Evolutionary conservation across 2,329 filamentous ascomycete species (phyloP), one percentile per base, ranked within the genome.

Genomic region (Teratosphaeria destructans): DNA sequence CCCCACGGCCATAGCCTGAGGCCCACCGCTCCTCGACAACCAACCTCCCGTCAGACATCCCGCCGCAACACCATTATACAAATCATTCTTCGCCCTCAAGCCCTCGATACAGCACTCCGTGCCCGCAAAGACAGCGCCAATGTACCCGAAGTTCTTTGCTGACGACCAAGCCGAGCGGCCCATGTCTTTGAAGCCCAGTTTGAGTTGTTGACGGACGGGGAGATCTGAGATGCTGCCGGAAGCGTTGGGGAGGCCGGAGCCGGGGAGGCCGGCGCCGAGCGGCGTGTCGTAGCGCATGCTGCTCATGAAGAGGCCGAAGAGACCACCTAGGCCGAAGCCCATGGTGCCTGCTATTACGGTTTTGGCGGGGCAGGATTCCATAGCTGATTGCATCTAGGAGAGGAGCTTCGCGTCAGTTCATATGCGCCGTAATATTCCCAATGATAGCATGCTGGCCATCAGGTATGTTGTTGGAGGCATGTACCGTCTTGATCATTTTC

Each of bases 221-320:
- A 99, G 84, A 64, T 82, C 77, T 61, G 81, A 74, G 65, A 85
- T 77, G 23, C 65, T 65, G 61, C 79, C 78, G 59, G 76, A 75
- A n/a, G 79, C 75, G 69, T 81, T 76, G 67, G 70, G 65, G 3
- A 49, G 16, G 43, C 43, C 43, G n/a, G 43, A 49, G 23, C 55
- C 55, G 14, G 55, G 55, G 71, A 75, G 56, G 64, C 77, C 76
- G 55, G 79, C 74, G 43, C 80, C 87, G 76, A 91, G 87, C 61
- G 93, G 89, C 0, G 92, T 96, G 73, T 99, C 94, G 82, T 99
- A 99, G 76, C 90, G 88, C 94, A 99, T 99, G 29, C 89, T 94
- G 61, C 92, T 90, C 93, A 97, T 99, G 80, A 99, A 99, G 69
- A 97, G 82, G 67, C 94, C 94, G 68, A 99, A 99, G 52, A 95